Percentiles rank a stretch among this genome's conserved stretches.
Evolutionary conservation across 805 yeast genomes (phyloP).

Genomic region (Candida broadrunensis): DNA sequence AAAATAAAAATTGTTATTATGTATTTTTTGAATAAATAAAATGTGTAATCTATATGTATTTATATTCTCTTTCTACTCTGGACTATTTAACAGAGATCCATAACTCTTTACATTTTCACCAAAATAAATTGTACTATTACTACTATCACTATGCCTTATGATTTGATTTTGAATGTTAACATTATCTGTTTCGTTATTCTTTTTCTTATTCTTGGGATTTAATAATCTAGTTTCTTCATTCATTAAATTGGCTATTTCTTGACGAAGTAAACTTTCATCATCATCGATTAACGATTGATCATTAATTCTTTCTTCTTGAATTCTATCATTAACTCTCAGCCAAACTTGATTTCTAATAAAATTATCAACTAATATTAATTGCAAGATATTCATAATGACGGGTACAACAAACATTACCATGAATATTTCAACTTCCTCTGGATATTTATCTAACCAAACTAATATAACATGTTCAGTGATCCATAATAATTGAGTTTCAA

Average conservation of each 20-base stretch:
- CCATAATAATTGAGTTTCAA: conserved; percentile 52
- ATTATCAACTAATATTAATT: conserved; percentile 68
- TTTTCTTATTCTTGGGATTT: background rate
- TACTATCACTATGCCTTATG: background rate
- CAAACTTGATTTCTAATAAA: conserved; percentile 57
- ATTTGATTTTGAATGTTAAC: too few species aligned
- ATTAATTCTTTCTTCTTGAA: conserved; percentile 7
- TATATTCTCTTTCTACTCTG: too few species aligned
- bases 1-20: too few species aligned
- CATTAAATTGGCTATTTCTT: conserved; percentile 7
- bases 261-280: conserved; percentile 9
- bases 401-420: conserved; percentile 86
- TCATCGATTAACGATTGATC: conserved; percentile 8
- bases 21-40: too few species aligned
- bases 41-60: too few species aligned
- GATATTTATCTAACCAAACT: conserved; percentile 80
- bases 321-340: conserved; percentile 28
- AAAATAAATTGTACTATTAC: background rate
- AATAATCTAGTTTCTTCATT: conserved; percentile 2
- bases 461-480: conserved; percentile 67
- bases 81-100: background rate
- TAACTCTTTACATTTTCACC: background rate
- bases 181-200: too few species aligned
- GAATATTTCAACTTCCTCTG: conserved; percentile 73
- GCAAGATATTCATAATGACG: conserved; percentile 68